phyloP scores from a whole-genome alignment of 768 basidiomycete genomes.

The Boletus rubescentipes region DNA sequence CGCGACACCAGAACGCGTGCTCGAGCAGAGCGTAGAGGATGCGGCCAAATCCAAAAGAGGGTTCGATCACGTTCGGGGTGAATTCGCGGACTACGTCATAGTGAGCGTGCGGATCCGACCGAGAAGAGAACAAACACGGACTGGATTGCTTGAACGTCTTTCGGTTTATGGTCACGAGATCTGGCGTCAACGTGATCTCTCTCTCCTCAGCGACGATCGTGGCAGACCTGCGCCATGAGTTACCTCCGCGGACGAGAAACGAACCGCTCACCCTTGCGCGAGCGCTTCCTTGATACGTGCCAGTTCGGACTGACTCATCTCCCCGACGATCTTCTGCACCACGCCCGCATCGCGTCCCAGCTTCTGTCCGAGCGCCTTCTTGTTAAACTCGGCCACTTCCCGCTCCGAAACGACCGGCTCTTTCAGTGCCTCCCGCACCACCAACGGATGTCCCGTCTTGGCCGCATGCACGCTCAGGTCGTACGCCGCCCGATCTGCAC shows the following conservation, averaged over 20 bases:
- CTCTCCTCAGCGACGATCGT: constrained; percentile 61
- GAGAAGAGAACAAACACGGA: constrained; percentile 35
- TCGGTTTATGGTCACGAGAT: constrained; percentile 72
- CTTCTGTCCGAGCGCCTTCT: constrained; percentile 85
- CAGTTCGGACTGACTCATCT: constrained; percentile 66
- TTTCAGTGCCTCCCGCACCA: constrained; percentile 83
- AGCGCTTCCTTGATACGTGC: constrained; percentile 68
- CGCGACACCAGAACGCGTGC: constrained; percentile 94
- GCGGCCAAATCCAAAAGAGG: constrained; percentile 96
- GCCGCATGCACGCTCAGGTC: constrained; percentile 88
- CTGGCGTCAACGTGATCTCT: constrained; percentile 68
- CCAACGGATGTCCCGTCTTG: constrained; percentile 79
- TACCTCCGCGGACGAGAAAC: constrained; percentile 9
- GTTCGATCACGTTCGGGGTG: constrained; percentile 97
- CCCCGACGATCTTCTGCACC: constrained; percentile 62
- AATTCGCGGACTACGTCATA: constrained; percentile 79
- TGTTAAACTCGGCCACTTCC: constrained; percentile 78
- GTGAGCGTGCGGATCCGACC: constrained; percentile 15
- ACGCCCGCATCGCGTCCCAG: constrained; percentile 80
- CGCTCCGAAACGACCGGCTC: constrained; percentile 83
- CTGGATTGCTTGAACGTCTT: constrained; percentile 88
- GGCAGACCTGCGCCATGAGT: constrained; percentile 44
- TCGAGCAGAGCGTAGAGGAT: constrained; percentile 93
- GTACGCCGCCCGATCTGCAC: constrained; percentile 97
- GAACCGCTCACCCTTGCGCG: constrained; percentile 58